Evolutionary conservation across 768 basidiomycete species (phyloP).

Genomic region (Naganishia antarctica): DNA sequence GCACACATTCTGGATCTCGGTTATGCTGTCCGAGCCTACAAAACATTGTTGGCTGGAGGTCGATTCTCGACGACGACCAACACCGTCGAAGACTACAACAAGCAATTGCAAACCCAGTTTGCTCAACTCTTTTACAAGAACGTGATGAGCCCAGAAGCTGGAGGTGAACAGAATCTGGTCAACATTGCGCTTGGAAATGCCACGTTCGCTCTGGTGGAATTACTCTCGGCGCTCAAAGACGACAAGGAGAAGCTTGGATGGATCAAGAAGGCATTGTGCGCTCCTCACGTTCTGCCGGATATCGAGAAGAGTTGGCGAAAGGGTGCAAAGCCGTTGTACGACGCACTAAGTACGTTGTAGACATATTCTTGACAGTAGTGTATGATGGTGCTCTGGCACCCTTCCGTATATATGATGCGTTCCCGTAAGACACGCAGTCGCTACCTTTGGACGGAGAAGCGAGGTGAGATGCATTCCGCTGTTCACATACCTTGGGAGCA

Average conservation of each 20-base stretch:
- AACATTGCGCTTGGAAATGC: constrained; percentile 41
- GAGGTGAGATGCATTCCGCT: too few species aligned
- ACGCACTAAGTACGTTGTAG: constrained; percentile 37
- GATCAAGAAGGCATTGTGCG: constrained; percentile 49
- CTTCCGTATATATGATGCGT: too few species aligned
- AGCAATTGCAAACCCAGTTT: constrained; percentile 32
- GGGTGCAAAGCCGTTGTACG: constrained; percentile 67
- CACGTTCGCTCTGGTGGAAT: constrained; percentile 43
- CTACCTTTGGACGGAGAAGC: too few species aligned
- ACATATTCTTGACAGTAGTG: constrained; percentile 52
- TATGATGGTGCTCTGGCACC: neutral
- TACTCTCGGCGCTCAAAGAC: constrained; percentile 38
- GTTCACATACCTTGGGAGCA: too few species aligned
- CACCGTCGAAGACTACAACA: constrained; percentile 52
- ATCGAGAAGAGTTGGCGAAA: constrained; percentile 61
- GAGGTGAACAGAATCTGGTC: constrained; percentile 39
- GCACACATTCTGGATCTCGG: constrained; percentile 74
- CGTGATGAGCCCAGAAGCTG: constrained; percentile 37
- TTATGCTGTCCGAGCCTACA: constrained; percentile 77
- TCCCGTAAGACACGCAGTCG: too few species aligned
- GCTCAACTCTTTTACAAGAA: constrained; percentile 38
- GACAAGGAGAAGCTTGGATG: constrained; percentile 23
- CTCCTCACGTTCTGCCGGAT: constrained; percentile 51
- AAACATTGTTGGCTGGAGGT: constrained; percentile 82
- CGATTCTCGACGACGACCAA: constrained; percentile 68